Evolutionary conservation across 2,329 filamentous ascomycete species (phyloP).

Genomic region (Paecilomyces sp.): DNA sequence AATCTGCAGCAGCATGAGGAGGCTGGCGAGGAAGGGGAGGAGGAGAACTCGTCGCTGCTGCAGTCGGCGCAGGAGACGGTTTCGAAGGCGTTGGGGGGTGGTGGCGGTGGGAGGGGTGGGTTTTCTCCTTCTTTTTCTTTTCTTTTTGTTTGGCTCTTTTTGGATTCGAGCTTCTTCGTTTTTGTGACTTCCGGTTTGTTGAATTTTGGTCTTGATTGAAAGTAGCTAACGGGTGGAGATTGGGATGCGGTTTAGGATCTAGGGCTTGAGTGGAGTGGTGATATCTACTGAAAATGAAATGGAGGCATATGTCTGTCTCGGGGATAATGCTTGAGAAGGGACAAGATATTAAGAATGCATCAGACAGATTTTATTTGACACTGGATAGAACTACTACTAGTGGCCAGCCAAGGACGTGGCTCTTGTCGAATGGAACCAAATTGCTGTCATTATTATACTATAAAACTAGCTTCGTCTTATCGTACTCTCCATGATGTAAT

Average conservation of each 20-base stretch:
- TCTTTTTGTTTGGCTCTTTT: neutral
- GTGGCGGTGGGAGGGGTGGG: neutral
- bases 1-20: conserved; percentile 1
- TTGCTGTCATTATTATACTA: neutral
- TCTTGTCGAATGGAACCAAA: neutral
- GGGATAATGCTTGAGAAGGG: too few species aligned
- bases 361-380: too few species aligned
- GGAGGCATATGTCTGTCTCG: too few species aligned
- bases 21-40: conserved; percentile 1
- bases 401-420: too few species aligned
- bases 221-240: neutral
- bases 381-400: too few species aligned
- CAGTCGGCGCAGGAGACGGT: conserved; percentile 5
- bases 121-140: neutral
- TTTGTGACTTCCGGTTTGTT: too few species aligned
- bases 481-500: neutral
- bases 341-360: too few species aligned
- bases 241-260: neutral
- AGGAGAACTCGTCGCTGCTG: neutral
- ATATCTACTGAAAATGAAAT: neutral
- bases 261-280: neutral
- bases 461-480: neutral
- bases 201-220: neutral
- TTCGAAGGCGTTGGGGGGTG: conserved; percentile 5
- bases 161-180: too few species aligned